phyloP scores from a whole-genome alignment of 805 yeast species.

The Novakomyces olei region DNA sequence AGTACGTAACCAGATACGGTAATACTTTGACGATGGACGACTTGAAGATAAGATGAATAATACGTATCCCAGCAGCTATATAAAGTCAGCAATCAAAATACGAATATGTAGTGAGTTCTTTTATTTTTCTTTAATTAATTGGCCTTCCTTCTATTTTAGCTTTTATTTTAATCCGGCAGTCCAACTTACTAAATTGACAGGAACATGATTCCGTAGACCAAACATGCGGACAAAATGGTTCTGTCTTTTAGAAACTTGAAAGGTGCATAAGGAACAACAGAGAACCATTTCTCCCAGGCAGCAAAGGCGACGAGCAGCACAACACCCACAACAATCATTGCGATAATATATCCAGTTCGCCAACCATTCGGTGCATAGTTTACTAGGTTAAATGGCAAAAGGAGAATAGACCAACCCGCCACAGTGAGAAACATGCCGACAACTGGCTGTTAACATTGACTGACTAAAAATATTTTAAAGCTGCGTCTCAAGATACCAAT shows the following conservation, averaged over 20 bases:
- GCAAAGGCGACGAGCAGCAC: constrained; percentile 25
- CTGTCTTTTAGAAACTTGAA: constrained; percentile 32
- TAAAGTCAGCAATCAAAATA: too few relatives aligned
- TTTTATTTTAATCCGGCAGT: too few relatives aligned
- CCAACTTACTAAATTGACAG: too few relatives aligned
- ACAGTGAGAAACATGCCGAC: constrained; percentile 17
- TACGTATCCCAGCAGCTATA: constrained; percentile 10
- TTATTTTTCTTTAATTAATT: too few relatives aligned
- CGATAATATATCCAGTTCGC: constrained; percentile 17
- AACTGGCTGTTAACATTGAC: constrained; percentile 5
- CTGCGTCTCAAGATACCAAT: constrained; percentile 12
- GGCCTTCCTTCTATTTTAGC: too few relatives aligned
- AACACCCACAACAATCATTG: constrained; percentile 26
- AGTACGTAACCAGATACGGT: constrained; percentile 27
- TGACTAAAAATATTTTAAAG: constrained; percentile 13
- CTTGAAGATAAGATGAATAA: constrained; percentile 35
- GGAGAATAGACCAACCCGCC: constrained; percentile 17
- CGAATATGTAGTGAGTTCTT: too few relatives aligned
- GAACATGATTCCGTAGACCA: too few relatives aligned
- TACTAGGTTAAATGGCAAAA: constrained; percentile 20
- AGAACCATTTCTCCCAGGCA: constrained; percentile 30
- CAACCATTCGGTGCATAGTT: constrained; percentile 15
- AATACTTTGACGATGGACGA: constrained; percentile 32
- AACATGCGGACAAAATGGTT: too few relatives aligned
- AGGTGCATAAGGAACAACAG: constrained; percentile 38